Evolutionary conservation across 345 rosid genomes (phyloP).

Genomic region (Kernera saxatilis): DNA sequence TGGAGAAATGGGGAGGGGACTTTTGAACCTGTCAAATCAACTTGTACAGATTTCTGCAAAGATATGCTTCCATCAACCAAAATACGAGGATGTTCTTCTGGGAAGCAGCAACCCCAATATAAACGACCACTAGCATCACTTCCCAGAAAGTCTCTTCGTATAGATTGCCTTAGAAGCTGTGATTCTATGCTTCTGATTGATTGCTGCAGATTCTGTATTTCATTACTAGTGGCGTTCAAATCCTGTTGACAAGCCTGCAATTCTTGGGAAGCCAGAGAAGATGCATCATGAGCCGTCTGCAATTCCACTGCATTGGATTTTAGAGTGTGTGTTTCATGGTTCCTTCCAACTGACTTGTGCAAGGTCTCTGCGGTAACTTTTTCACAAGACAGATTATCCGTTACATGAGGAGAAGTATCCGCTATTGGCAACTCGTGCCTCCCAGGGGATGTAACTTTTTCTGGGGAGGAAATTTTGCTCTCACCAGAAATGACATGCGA

Average conservation of each 20-base stretch:
- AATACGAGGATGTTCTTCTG: constrained; percentile 44
- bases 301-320: constrained; percentile 28
- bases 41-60: constrained; percentile 34
- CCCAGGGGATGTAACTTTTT: constrained; percentile 31
- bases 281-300: constrained; percentile 30
- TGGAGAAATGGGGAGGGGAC: constrained; percentile 49
- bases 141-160: constrained; percentile 86
- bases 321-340: constrained; percentile 25
- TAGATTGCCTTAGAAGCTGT: constrained; percentile 56
- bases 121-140: constrained; percentile 70
- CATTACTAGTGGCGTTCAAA: constrained; percentile 48
- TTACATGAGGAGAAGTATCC: constrained; percentile 35
- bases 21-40: constrained; percentile 43
- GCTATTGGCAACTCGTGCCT: constrained; percentile 30
- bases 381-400: constrained; percentile 33
- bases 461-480: constrained; percentile 30
- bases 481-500: constrained; percentile 20
- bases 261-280: constrained; percentile 44
- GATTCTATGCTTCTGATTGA: constrained; percentile 50
- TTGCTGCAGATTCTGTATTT: constrained; percentile 50
- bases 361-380: constrained; percentile 29
- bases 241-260: constrained; percentile 49
- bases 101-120: constrained; percentile 73
- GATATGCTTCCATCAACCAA: constrained; percentile 71
- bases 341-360: constrained; percentile 29